Base-by-base conservation (phyloP, 176 grass and related monocot species). In the Oryza brachyantha region DNA sequence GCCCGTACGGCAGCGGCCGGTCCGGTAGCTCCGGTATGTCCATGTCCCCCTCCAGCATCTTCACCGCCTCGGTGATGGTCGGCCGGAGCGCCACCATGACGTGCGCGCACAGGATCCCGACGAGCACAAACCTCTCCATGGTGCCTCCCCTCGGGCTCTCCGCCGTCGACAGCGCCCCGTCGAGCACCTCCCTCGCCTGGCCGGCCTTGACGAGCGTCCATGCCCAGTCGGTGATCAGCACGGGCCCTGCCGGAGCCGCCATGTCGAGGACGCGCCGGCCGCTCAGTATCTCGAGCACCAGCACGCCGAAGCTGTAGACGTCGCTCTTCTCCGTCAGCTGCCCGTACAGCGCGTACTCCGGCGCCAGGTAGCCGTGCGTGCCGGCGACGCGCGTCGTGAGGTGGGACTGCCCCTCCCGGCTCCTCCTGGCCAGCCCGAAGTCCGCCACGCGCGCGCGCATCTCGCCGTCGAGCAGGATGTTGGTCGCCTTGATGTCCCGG, bases 271-370 rank as follows among this genome's bases (percentile, higher is more conserved):
- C 91, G 26, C 70, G 84, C 43, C 88, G 75, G 2, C 61, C 94
- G 8, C 79, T 90, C 89, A 97, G 81, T n/a, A 90, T 62, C 92
- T 97, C 94, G 3, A 93, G 87, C 75, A 92, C 55, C 22, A 93
- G 72, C 37, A 97, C 89, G 4, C 94, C 94, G 60, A 97, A 97
- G 86, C 89, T 93, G 42, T 97, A 97, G 17, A 97, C 94, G 50
- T 97, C 94, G 78, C 91, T 97, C 84, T 90, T 93, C 72, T 97
- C 94, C 24, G 94, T 97, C 31, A 97, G 77, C 59, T 97, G 94
- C 29, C 94, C 94, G 4, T 97, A 97, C 46, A 97, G 89, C 14
- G 94, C 91, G 43, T 97, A 97, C 73, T 97, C 94, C 25, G 94
- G 94, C 4, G 94, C 94, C 1, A 97, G 78, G 82, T 97, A 97